Percentiles rank a stretch among this genome's conserved stretches.
Conservation (phyloP, 768 basidiomycete genomes). For the Rhizopogon vulgaris region DNA sequence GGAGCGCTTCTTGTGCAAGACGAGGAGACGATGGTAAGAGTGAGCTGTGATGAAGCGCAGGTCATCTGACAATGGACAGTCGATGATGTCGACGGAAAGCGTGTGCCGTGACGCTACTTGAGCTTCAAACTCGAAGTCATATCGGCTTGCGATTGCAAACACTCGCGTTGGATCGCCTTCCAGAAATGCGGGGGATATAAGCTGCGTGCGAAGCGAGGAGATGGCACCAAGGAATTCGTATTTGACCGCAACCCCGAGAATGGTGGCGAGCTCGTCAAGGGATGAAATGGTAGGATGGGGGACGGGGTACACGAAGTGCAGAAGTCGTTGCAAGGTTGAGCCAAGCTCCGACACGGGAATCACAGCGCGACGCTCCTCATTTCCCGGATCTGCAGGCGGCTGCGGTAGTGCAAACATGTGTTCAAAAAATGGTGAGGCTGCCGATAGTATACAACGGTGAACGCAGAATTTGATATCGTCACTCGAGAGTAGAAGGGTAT, state of each 20-base stretch:
- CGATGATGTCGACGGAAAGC: constrained; percentile 45
- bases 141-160: constrained; percentile 65
- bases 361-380: constrained; percentile 29
- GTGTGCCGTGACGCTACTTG: constrained; percentile 55
- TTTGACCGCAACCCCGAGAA: constrained; percentile 53
- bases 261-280: constrained; percentile 46
- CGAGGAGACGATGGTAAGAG: constrained; percentile 58
- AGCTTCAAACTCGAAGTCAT: constrained; percentile 59
- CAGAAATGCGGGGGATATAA: constrained; percentile 47
- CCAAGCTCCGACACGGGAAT: constrained; percentile 52
- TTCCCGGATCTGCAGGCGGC: constrained; percentile 17
- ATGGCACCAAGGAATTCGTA: constrained; percentile 53
- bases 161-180: constrained; percentile 48
- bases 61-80: constrained; percentile 55
- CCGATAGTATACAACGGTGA: constrained; percentile 55
- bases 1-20: constrained; percentile 51
- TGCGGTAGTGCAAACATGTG: constrained; percentile 68
- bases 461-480: constrained; percentile 46
- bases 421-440: constrained; percentile 62
- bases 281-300: constrained; percentile 45
- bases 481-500: constrained; percentile 45
- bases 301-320: constrained; percentile 59
- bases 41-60: constrained; percentile 62
- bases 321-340: constrained; percentile 39
- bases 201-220: constrained; percentile 41